These are phyloP conservation scores for Chytriomyces sp. DNA, from an alignment of 192 early-diverging fungal species.

Conservation along the genomic window DNA sequence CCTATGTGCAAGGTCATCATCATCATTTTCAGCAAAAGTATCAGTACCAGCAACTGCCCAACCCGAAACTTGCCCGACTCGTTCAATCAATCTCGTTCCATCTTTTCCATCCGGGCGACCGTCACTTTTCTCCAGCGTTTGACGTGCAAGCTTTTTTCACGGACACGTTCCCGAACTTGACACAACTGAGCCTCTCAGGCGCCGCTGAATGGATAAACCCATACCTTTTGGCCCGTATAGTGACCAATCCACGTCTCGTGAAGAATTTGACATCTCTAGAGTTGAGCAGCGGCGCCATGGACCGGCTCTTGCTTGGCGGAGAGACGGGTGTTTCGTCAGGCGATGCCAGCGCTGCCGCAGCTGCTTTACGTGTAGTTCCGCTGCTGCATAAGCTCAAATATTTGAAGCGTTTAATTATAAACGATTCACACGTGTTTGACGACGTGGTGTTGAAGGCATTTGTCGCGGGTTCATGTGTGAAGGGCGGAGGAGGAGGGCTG, in stretches of 20 bases:
- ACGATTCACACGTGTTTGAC: neutral
- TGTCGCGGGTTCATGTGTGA: neutral
- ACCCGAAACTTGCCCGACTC: constrained; percentile 2
- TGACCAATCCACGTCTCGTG: neutral
- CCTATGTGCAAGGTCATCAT: no score
- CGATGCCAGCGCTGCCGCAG: neutral
- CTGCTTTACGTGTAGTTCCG: neutral
- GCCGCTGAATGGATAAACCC: constrained; percentile 20
- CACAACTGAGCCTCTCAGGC: neutral
- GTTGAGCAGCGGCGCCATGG: constrained; percentile 10
- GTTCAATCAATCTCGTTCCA: constrained; percentile 18
- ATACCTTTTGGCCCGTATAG: constrained; percentile 9
- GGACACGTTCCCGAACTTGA: constrained; percentile 19
- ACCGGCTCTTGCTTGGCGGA: neutral
- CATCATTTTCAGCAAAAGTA: constrained; percentile 3
- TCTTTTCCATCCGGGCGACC: constrained; percentile 5
- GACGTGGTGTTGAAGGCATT: constrained; percentile 5
- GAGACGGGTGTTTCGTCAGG: neutral
- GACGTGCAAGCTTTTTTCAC: constrained; percentile 23
- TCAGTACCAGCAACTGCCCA: neutral
- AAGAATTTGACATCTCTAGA: constrained; percentile 1
- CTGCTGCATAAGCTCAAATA: neutral
- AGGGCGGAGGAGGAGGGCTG: neutral
- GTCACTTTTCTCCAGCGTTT: constrained; percentile 8
- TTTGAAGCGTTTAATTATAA: neutral